Evolutionary conservation across 2,329 filamentous ascomycete genomes (phyloP).

Genomic region (Sphaceloma murrayae): DNA sequence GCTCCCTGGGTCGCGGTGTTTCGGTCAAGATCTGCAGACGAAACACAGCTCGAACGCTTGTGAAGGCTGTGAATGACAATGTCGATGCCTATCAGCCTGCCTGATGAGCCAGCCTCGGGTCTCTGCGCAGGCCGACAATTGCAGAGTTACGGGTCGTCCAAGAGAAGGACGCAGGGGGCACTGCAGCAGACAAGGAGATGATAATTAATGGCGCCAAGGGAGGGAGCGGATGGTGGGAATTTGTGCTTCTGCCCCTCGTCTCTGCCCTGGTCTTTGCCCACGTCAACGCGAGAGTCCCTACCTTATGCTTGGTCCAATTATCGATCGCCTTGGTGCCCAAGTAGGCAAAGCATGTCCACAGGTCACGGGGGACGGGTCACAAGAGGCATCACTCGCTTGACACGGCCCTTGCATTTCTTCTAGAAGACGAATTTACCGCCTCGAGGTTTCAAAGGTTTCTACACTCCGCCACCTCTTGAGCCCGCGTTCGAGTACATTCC

Average conservation of each 20-base stretch:
- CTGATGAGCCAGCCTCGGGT: not conserved
- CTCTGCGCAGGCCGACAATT: not conserved
- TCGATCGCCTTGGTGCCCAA: conserved; percentile 2
- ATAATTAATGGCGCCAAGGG: conserved; percentile 1
- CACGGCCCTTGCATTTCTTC: not conserved
- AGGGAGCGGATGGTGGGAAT: conserved; percentile 2
- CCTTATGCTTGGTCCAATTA: conserved; percentile 8
- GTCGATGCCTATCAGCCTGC: not conserved
- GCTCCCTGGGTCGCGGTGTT: conserved; percentile 8
- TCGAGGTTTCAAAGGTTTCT: conserved; percentile 1
- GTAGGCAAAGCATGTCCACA: not conserved
- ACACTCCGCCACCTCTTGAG: not conserved
- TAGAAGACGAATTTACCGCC: not conserved
- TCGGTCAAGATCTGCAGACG: not conserved
- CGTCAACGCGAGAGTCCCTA: not conserved
- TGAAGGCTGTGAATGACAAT: not conserved
- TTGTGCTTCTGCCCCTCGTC: conserved; percentile 1
- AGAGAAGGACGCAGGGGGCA: not conserved
- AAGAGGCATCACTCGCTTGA: not conserved
- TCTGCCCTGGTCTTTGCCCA: not conserved
- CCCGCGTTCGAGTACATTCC: not conserved
- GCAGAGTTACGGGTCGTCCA: not conserved
- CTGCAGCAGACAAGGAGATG: not conserved
- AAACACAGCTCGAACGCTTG: not conserved
- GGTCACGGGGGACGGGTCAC: not conserved